Evolutionary conservation across 2,329 filamentous ascomycete genomes (phyloP), one percentile per base, ranked within the genome.

Genomic region (Basipetospora chlamydospora): DNA sequence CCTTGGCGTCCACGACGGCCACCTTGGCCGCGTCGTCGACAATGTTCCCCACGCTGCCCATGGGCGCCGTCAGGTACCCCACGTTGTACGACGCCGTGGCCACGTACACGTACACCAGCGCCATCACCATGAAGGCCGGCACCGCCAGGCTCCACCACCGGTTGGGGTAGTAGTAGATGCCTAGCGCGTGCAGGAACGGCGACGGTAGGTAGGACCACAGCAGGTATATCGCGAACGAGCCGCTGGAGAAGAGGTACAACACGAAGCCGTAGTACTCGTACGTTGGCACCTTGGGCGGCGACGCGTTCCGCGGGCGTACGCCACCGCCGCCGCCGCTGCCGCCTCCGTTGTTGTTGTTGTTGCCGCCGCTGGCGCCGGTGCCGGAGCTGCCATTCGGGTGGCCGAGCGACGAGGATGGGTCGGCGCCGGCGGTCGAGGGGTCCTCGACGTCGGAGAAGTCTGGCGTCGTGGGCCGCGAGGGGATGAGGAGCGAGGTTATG

Each of bases 251-350:
- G 26, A 98, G 70, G 61, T 98, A 96, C 34, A 98, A 72, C 37
- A 93, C 88, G 60, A 98, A 98, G 54, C 90, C 90, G 56, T 96
- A 96, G 71, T 96, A 98, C 55, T 98, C 90, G 62, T 98, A 96
- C 0, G 90, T 98, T n/a, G 90, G 90, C 3, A 98, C 87, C 53
- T 90, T 86, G 2, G 90, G 90, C 37, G 80, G 80, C 2, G 86
- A 87, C 39, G 85, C 80, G 5, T 87, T 84, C n/a, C n/a, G n/a
- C n/a, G n/a, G n/a, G n/a, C n/a, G n/a, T n/a, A n/a, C n/a, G n/a
- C n/a, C n/a, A n/a, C n/a, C n/a, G n/a, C n/a, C n/a, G n/a, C n/a
- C n/a, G n/a, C n/a, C n/a, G n/a, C n/a, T n/a, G n/a, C n/a, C n/a
- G n/a, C n/a, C n/a, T n/a, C n/a, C n/a, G n/a, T n/a, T n/a, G n/a